phyloP scores from a whole-genome alignment of 495 filamentous ascomycete genomes.

The Aspergillus cristatus region DNA sequence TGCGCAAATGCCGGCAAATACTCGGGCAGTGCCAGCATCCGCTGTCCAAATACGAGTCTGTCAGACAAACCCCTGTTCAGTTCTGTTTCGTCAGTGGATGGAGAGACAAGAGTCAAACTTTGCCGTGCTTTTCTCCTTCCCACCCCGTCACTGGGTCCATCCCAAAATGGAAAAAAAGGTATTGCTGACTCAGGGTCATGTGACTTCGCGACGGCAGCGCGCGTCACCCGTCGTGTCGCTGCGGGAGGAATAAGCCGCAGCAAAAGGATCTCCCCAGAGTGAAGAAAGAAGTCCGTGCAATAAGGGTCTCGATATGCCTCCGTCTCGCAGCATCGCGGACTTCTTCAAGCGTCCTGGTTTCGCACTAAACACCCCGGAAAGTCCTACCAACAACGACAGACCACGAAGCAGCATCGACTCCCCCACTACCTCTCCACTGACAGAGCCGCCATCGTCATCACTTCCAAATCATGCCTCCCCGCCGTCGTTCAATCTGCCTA shows the following conservation, averaged over 20 bases:
- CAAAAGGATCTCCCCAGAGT: background rate
- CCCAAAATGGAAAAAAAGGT: too few species aligned
- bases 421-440: conserved; percentile 22
- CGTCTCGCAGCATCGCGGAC: conserved; percentile 22
- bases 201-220: conserved; percentile 9
- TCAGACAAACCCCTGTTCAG: too few species aligned
- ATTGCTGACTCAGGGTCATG: conserved; percentile 3
- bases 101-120: too few species aligned
- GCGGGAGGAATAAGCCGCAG: conserved; percentile 1
- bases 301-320: conserved; percentile 11
- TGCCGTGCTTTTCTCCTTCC: too few species aligned
- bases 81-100: too few species aligned
- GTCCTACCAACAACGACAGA: conserved; percentile 5
- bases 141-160: too few species aligned
- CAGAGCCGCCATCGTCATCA: conserved; percentile 25
- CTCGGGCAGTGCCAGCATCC: too few species aligned
- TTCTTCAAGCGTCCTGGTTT: conserved; percentile 33
- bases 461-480: conserved; percentile 14
- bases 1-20: too few species aligned
- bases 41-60: too few species aligned
- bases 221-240: conserved; percentile 7
- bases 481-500: too few species aligned
- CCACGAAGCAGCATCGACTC: background rate
- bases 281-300: background rate
- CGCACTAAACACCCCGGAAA: conserved; percentile 1